Evolutionary conservation across 1,139 yeast species (phyloP), one percentile per base, ranked within the genome.

Genomic region (Nakaseomyces delphensis): DNA sequence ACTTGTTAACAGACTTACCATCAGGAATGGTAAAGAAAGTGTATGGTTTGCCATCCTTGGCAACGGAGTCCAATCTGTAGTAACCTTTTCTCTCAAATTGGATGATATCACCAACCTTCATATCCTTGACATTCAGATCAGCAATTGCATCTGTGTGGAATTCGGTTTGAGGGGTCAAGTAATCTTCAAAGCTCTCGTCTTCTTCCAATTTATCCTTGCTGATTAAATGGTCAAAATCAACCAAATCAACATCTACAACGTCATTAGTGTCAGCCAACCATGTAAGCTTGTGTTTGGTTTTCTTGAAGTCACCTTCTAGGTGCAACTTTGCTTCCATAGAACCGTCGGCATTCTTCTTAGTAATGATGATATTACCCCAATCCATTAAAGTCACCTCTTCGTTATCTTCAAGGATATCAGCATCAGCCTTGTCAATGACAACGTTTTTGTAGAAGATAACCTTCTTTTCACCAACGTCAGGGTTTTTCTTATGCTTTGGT

Each of bases 31-130:
- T 83, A 69, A 84, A 91, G 71, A 91, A 83, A 41, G 83, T 81
- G 49, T 79, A 83, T 47, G 78, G 77, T 53, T 78, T 69, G 42
- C 77, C 82, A 43, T 72, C 74, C 38, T 70, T 62, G 54, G 72
- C 74, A 40, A 56, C 43, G 54, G 77, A 63, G 64, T 91, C 97
- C 48, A 89, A 73, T 64, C 93, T 79, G 76, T 70, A 91, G 74
- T 86, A 91, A 54, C 97, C 97, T 74, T 91, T 91, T 74, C 98
- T 83, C 70, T 91, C 97, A 54, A 91, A 86, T 69, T 91, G 97
- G 55, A 91, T 80, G 48, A 89, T 73, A 51, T 85, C 95, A 50
- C 95, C 96, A 51, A 70, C 81, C 70, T 83, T 77, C 74, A 91
- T 75, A 46, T 72, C 65, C 57, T 73, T 76, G 50, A 89, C 76